Evolutionary conservation across 306 rosid species (phyloP), one percentile per base, ranked within the genome.

Genomic region (Morella rubra): DNA sequence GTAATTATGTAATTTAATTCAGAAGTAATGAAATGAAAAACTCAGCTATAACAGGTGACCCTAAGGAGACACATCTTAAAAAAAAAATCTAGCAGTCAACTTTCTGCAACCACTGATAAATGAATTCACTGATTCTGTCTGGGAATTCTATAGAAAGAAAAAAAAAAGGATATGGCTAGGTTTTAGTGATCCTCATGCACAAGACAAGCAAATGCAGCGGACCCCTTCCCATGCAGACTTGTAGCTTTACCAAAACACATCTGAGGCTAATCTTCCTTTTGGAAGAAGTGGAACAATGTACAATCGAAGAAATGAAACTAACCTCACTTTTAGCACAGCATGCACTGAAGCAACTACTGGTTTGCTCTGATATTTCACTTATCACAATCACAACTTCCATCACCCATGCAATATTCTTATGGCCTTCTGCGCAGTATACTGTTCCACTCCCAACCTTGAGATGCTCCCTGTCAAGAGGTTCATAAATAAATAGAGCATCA

Each of bases 381-480:
- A 90, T 84, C 70, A 86, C 81, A 46, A 92, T 82, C 81, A 88
- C 96, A 24, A 86, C 93, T 78, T 95, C 96, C 87, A 85, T 85
- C 73, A 82, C 78, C 80, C 89, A 82, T 76, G 77, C 90, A 72
- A 76, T 41, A 69, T 82, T 73, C 55, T 73, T 81, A 64, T 44
- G 81, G 78, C 65, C 86, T 70, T 82, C 89, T 46, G 67, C 72
- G 81, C 84, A 75, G 81, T 82, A 87, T 76, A 86, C 89, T 40
- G 75, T 83, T 51, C 97, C 98, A 72, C 84, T 77, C 70, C 98
- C 97, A 86, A 90, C 83, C 87, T 86, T 92, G 79, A 92, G 89
- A 75, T 80, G 80, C 81, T 89, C 92, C 86, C 99, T 95, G 65
- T 73, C 45, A 82, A 73, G 50, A 71, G 72, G 73, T 78, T 27